A percentile compares a stretch with the other conserved stretches of the same genome.
Conservation (phyloP, 306 rosid genomes). For the Rosa rugosa region DNA sequence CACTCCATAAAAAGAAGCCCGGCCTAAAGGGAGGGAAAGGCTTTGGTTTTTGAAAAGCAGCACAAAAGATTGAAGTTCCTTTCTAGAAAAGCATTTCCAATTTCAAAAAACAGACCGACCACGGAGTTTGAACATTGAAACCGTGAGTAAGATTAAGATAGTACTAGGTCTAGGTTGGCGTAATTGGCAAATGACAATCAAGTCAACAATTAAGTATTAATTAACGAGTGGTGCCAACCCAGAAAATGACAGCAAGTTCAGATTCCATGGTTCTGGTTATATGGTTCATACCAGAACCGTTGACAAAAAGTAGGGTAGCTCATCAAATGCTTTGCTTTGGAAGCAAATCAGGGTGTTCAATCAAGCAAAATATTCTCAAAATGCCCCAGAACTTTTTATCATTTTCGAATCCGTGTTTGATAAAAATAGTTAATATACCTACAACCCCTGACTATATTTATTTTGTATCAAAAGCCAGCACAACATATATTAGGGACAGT, state of each 20-base stretch:
- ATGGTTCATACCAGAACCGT: slow-evolving; percentile 22
- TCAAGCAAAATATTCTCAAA: background rate
- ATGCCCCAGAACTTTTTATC: background rate
- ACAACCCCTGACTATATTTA: background rate
- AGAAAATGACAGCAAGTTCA: slow-evolving; percentile 4
- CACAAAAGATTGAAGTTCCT: background rate
- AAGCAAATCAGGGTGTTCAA: slow-evolving; percentile 10
- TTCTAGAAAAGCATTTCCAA: background rate
- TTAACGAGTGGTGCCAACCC: background rate
- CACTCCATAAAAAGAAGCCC: background rate
- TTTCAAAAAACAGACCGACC: slow-evolving; percentile 12
- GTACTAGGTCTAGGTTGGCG: background rate
- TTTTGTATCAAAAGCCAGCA: background rate
- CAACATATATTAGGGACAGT: background rate
- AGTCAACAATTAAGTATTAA: slow-evolving; percentile 14
- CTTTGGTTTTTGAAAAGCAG: background rate
- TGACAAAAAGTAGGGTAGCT: background rate
- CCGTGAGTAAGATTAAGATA: background rate
- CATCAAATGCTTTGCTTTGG: slow-evolving; percentile 2
- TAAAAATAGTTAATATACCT: background rate
- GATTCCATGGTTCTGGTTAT: background rate
- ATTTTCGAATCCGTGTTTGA: background rate
- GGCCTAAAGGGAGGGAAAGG: background rate
- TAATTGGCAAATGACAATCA: background rate
- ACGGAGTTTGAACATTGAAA: slow-evolving; percentile 16